Conservation (phyloP, 2,329 filamentous ascomycete genomes). For the Sclerotinia borealis region DNA sequence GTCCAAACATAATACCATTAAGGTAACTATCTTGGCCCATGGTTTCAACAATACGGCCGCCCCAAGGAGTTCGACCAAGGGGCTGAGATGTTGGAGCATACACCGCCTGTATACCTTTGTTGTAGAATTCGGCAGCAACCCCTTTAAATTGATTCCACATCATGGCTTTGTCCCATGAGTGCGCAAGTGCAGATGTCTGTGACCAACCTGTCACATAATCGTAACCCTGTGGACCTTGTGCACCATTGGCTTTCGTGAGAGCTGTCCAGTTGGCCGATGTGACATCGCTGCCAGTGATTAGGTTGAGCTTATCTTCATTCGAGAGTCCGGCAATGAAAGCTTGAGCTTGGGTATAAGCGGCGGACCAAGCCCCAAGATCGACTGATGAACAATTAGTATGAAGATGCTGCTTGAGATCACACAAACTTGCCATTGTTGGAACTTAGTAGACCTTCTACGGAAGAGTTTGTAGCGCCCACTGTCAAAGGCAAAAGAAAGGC, state of each 20-base stretch:
- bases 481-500: background rate
- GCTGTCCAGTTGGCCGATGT: constrained; percentile 19
- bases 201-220: constrained; percentile 18
- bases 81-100: constrained; percentile 18
- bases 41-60: constrained; percentile 17
- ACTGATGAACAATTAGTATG: constrained; percentile 1
- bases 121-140: constrained; percentile 17
- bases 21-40: constrained; percentile 18
- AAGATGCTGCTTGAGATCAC: background rate
- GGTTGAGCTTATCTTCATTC: constrained; percentile 38
- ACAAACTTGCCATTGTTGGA: background rate
- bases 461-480: background rate
- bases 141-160: constrained; percentile 18
- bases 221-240: constrained; percentile 18
- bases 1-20: constrained; percentile 21
- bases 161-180: constrained; percentile 17
- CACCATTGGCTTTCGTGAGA: no score
- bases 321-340: constrained; percentile 37
- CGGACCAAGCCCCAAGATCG: constrained; percentile 33
- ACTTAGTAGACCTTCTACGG: background rate
- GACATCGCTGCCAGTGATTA: constrained; percentile 31
- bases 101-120: constrained; percentile 16
- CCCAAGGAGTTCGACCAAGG: constrained; percentile 18
- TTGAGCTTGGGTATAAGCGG: constrained; percentile 35
- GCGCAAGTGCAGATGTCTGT: constrained; percentile 13